Percentiles rank a stretch among this genome's conserved stretches.
These are phyloP conservation scores for Xylaria sp. DNA, from an alignment of 2,329 filamentous ascomycete species.

Conservation along the genomic window DNA sequence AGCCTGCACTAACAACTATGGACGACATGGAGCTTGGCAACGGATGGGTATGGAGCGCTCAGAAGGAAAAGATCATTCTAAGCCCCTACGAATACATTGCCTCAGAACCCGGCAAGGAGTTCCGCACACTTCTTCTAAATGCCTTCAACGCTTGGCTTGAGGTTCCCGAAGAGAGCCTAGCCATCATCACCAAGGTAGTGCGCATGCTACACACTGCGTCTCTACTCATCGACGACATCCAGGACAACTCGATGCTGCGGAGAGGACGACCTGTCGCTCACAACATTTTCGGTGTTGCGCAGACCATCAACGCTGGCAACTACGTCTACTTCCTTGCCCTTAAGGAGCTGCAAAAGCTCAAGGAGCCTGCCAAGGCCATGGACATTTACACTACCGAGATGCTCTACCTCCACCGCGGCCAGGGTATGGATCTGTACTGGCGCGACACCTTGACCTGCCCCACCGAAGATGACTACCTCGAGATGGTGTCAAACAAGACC, in stretches of 20 bases:
- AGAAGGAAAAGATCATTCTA: constrained; percentile 82
- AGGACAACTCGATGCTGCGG: constrained; percentile 81
- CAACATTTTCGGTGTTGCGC: constrained; percentile 84
- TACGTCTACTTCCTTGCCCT: constrained; percentile 88
- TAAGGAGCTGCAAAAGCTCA: constrained; percentile 76
- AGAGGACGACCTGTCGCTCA: constrained; percentile 86
- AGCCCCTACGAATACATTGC: constrained; percentile 86
- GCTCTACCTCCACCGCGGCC: constrained; percentile 85
- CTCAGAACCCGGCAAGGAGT: constrained; percentile 84
- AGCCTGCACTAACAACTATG: constrained; percentile 62
- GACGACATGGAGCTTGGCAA: constrained; percentile 65
- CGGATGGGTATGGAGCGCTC: constrained; percentile 70
- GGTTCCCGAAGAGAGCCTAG: constrained; percentile 75
- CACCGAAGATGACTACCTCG: constrained; percentile 87
- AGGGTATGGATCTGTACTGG: constrained; percentile 94
- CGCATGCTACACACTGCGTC: constrained; percentile 89
- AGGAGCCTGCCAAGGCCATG: constrained; percentile 71
- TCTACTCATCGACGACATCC: constrained; percentile 86
- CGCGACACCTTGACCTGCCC: constrained; percentile 86
- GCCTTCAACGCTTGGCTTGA: constrained; percentile 85
- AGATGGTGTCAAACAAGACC: constrained; percentile 94
- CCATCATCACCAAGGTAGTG: constrained; percentile 81
- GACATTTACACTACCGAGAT: constrained; percentile 84
- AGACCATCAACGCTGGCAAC: constrained; percentile 92
- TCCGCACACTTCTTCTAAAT: constrained; percentile 80